A percentile compares a stretch with the other conserved stretches of the same genome.
Evolutionary conservation across 768 basidiomycete genomes (phyloP).

Genomic region (Lactifluus echinatus): DNA sequence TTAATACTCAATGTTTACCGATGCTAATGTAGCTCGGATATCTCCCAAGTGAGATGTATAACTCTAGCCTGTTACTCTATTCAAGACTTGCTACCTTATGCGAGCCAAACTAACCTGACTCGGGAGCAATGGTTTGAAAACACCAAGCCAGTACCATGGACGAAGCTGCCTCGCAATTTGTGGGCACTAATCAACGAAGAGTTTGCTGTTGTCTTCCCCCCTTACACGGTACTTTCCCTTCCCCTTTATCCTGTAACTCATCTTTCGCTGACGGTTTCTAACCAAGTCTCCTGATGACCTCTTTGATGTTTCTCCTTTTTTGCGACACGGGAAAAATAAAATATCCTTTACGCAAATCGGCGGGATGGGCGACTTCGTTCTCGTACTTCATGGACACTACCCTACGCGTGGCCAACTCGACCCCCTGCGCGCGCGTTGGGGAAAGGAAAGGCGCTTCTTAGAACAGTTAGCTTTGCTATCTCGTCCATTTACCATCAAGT

Average conservation of each 20-base stretch:
- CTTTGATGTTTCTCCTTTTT: conserved; percentile 7
- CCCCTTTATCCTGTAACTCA: too few species aligned
- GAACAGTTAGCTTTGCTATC: neutral
- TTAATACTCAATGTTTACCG: neutral
- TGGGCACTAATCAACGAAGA: conserved; percentile 4
- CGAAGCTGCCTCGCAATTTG: conserved; percentile 5
- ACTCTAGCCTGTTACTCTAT: conserved; percentile 7
- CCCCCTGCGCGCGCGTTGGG: conserved; percentile 1
- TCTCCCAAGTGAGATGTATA: conserved; percentile 7
- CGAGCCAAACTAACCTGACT: neutral
- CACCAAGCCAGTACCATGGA: conserved; percentile 10
- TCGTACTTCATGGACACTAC: conserved; percentile 12
- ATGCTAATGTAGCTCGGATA: neutral
- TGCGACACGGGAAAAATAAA: conserved; percentile 5
- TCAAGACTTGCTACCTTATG: conserved; percentile 1
- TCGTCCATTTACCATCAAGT: neutral
- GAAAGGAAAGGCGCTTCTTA: neutral
- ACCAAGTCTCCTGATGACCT: conserved; percentile 6
- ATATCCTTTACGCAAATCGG: conserved; percentile 4
- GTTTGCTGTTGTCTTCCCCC: neutral
- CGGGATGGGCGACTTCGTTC: neutral
- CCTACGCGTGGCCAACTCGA: conserved; percentile 6
- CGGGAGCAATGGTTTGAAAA: conserved; percentile 17
- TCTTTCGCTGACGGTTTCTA: neutral
- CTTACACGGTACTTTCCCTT: neutral